Evolutionary conservation across 371 early-diverging fungal species (phyloP).

Genomic region (Nosema bombycis): DNA sequence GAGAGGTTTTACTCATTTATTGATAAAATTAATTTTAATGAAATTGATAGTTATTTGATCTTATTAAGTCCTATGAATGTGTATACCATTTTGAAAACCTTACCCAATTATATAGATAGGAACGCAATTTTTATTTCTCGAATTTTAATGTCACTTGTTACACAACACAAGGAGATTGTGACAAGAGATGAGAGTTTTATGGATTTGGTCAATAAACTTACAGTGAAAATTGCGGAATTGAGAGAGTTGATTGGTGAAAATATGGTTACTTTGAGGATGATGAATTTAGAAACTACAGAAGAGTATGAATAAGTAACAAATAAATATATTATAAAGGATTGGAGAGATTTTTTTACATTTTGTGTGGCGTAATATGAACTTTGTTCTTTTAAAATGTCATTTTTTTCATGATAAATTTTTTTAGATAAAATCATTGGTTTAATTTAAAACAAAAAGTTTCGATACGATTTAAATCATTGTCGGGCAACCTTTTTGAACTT

Average conservation of each 20-base stretch:
- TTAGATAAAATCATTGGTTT: no score
- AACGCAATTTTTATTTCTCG: slow-evolving; percentile 31
- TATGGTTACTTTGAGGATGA: slow-evolving; percentile 11
- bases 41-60: slow-evolving; percentile 36
- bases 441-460: no score
- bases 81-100: slow-evolving; percentile 7
- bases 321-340: no score
- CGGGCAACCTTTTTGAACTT: no score
- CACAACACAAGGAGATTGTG: slow-evolving; percentile 22
- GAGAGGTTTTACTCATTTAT: slow-evolving; percentile 33
- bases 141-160: slow-evolving; percentile 22
- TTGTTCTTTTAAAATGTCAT: no score
- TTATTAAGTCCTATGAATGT: slow-evolving; percentile 27
- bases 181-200: slow-evolving; percentile 19
- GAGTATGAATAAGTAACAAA: no score
- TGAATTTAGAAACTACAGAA: no score
- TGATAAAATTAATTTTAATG: slow-evolving; percentile 29
- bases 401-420: no score
- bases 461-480: no score
- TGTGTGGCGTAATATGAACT: no score
- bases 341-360: no score
- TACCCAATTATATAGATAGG: background rate
- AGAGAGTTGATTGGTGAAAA: slow-evolving; percentile 27
- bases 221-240: slow-evolving; percentile 4
- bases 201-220: background rate